phyloP scores from a whole-genome alignment of 2,329 filamentous ascomycete genomes.

The Fusarium buxicola region DNA sequence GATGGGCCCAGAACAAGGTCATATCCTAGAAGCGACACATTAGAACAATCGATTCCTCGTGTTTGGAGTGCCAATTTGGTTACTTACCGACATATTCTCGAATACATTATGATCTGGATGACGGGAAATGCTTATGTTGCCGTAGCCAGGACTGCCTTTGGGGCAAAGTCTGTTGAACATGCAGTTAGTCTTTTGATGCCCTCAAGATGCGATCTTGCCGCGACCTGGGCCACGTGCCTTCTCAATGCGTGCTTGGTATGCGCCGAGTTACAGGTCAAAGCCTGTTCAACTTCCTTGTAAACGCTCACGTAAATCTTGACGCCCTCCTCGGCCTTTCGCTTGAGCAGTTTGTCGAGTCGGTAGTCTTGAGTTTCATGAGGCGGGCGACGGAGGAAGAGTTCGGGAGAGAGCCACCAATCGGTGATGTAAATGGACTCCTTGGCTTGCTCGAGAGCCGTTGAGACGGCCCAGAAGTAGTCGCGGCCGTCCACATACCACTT shows the following conservation, averaged over 20 bases:
- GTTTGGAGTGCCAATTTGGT: neutral
- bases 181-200: neutral
- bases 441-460: slow-evolving; percentile 87
- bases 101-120: slow-evolving; percentile 97
- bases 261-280: slow-evolving; percentile 88
- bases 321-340: slow-evolving; percentile 88
- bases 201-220: neutral
- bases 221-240: neutral
- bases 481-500: slow-evolving; percentile 99
- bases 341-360: slow-evolving; percentile 87
- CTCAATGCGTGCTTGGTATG: slow-evolving; percentile 80
- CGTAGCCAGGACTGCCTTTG: slow-evolving; percentile 81
- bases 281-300: slow-evolving; percentile 87
- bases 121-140: slow-evolving; percentile 89
- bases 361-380: slow-evolving; percentile 86
- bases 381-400: slow-evolving; percentile 86
- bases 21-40: slow-evolving; percentile 51
- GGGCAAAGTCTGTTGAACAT: slow-evolving; percentile 70
- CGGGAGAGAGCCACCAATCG: slow-evolving; percentile 97
- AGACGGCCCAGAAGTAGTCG: slow-evolving; percentile 96
- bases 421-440: slow-evolving; percentile 95
- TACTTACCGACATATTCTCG: slow-evolving; percentile 79
- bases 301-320: slow-evolving; percentile 96
- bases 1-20: slow-evolving; percentile 98
- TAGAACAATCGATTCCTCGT: neutral